Percentiles rank a stretch among this genome's conserved stretches.
Evolutionary conservation across 2,329 filamentous ascomycete species (phyloP).

Genomic region (Dendrostoma leiphaemia): DNA sequence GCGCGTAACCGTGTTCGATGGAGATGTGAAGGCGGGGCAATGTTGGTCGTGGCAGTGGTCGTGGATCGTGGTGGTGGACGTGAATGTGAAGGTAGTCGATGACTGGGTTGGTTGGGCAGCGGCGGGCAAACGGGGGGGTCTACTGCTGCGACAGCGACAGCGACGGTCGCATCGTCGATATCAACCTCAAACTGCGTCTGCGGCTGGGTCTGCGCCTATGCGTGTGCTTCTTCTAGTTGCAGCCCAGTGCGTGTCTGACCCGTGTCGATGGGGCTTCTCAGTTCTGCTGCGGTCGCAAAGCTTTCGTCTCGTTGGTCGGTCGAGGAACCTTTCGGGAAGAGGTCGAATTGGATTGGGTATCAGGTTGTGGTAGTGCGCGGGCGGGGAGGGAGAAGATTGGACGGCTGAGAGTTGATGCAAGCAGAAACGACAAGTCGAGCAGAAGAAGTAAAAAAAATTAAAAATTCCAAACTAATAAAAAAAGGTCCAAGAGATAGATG

Average conservation of each 20-base stretch:
- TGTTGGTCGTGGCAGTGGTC: neutral
- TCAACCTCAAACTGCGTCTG: neutral
- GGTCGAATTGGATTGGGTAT: neutral
- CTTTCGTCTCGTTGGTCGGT: neutral
- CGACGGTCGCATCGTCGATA: constrained; percentile 4
- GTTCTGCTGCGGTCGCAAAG: neutral
- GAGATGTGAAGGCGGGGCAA: neutral
- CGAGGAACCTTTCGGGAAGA: neutral
- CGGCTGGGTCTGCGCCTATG: too few species aligned
- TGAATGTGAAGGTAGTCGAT: too few species aligned
- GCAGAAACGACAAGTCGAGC: too few species aligned
- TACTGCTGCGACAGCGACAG: neutral
- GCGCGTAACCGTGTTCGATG: neutral
- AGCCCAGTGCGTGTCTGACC: neutral
- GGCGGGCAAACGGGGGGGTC: neutral
- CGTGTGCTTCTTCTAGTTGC: too few species aligned
- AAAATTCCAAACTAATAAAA: neutral
- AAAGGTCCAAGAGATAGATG: neutral
- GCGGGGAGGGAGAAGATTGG: neutral
- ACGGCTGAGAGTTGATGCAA: neutral
- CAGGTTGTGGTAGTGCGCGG: neutral
- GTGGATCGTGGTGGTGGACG: too few species aligned
- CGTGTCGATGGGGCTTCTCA: neutral
- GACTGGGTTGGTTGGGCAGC: neutral
- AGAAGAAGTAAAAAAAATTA: neutral